Base-by-base conservation (phyloP, 345 rosid genomes). In the Tarenaya hassleriana region DNA sequence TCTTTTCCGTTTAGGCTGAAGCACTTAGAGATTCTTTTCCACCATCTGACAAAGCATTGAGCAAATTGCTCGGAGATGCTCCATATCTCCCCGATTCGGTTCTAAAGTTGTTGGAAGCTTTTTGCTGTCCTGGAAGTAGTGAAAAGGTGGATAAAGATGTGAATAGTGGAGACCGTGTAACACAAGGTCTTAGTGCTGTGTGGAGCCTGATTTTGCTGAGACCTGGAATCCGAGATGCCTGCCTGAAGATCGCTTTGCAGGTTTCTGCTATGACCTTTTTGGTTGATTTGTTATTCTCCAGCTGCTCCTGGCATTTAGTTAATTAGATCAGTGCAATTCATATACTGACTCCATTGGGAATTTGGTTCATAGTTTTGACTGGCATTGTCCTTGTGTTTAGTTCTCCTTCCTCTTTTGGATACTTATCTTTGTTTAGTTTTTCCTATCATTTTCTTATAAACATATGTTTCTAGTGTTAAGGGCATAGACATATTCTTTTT, bases 201-300 rank as follows among this genome's bases (percentile, higher is more conserved):
- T 92, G 98, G 98, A 85, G 74, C 67, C 77, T 88, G 69, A 85
- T 92, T 71, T 66, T 79, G 77, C 68, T 43, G 69, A 80, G 98
- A 73, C 96, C 98, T 60, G 84, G 90, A 34, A 66, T 85, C 64
- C 84, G 91, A 60, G 78, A 75, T 67, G 79, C 63, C 63, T 88
- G 96, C 84, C 72, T 92, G 75, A 83, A 78, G 63, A 81, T 92
- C 73, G 88, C 96, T 54, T 74, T 92, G 81, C 90, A 88, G 98
- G 98, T 92, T 62, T 60, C 44, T 44, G 62, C 58, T 45, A 10
- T 52, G 20, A 37, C 34, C 27, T 53, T 48, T 54, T 51, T 19
- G 35, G 12, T 41, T 50, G 42, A 50, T 50, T 44, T 34, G n/a
- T 38, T 64, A 27, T 50, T 58, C 27, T 7, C 9, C 13, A 42